These are phyloP conservation scores for Blepharisma japonicum DNA, from an alignment of 73 alveolate genomes.

Conservation along the genomic window DNA sequence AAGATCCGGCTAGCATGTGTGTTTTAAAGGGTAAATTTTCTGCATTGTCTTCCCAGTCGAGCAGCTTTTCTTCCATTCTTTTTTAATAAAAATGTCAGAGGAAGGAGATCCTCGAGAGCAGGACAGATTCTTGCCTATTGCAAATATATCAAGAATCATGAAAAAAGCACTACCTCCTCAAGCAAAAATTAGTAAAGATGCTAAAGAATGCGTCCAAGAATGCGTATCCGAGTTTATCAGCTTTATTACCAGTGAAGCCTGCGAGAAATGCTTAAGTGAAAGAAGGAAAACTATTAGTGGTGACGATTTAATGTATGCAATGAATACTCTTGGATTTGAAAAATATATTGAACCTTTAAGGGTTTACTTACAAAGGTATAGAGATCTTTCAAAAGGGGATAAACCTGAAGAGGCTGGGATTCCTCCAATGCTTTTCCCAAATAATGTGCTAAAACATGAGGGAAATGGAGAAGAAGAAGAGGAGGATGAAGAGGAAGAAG, in stretches of 20 bases:
- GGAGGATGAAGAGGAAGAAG: too few species aligned
- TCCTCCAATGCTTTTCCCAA: not conserved
- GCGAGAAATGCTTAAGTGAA: conserved; percentile 93
- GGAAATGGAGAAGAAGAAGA: too few species aligned
- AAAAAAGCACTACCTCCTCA: conserved; percentile 91
- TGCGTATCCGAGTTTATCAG: conserved; percentile 94
- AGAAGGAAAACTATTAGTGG: conserved; percentile 97
- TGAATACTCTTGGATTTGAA: conserved; percentile 92
- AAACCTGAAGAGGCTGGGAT: conserved; percentile 1
- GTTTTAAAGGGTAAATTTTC: conserved; percentile 50
- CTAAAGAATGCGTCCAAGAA: conserved; percentile 96
- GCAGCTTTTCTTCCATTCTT: conserved; percentile 29
- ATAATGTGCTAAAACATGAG: too few species aligned
- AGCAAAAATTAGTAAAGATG: conserved; percentile 94
- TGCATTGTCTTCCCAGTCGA: conserved; percentile 67
- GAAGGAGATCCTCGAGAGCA: conserved; percentile 6
- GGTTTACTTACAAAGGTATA: conserved; percentile 71
- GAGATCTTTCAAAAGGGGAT: conserved; percentile 49
- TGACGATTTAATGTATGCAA: conserved; percentile 91
- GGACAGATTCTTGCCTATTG: conserved; percentile 89
- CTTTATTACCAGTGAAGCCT: conserved; percentile 75
- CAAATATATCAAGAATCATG: conserved; percentile 95
- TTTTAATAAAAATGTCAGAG: not conserved
- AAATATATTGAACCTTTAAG: conserved; percentile 82
- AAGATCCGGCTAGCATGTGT: conserved; percentile 83